These are phyloP conservation scores for Malus domestica DNA, from an alignment of 306 rosid species.

Conservation along the genomic window ASM211411v1 NC_041803.1:7233001-7233500, in stretches of 20 bases:
- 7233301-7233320: neutral
- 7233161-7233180: neutral
- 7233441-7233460: too few relatives aligned
- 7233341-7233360: neutral
- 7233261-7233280: neutral
- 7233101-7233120: conserved; percentile 66
- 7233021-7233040: conserved; percentile 48
- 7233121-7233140: conserved; percentile 75
- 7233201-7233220: neutral
- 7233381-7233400: neutral
- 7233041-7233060: conserved; percentile 74
- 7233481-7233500: neutral
- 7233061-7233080: conserved; percentile 71
- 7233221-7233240: neutral
- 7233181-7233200: neutral
- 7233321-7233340: neutral
- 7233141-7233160: conserved; percentile 66
- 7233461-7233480: neutral
- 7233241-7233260: neutral
- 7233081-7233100: conserved; percentile 82
- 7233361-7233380: neutral
- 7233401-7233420: neutral
- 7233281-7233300: neutral
- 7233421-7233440: neutral
- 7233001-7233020: too few relatives aligned